Base-by-base conservation (phyloP, 176 grass and related monocot species). In the Aegilops bicornis region DNA sequence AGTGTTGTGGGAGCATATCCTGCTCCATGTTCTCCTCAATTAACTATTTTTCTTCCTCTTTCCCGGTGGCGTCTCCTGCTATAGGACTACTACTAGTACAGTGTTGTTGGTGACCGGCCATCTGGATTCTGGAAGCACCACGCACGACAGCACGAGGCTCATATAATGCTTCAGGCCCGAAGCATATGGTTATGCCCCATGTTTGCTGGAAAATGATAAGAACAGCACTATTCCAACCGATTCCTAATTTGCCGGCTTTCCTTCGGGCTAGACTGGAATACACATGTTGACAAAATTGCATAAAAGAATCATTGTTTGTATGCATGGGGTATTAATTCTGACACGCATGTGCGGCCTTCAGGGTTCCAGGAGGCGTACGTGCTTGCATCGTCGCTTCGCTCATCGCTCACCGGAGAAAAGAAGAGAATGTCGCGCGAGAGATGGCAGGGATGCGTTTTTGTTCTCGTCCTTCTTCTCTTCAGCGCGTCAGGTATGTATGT, bases 401-500 rank as follows among this genome's bases (percentile, higher is more conserved):
- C 27, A 27, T 40, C 35, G 20, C 3, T 48, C 2, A 6, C 43
- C 15, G 13, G 30, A 91, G 35, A 17, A 50, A 16, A 0, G 0
- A 54, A 54, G 0, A 56, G 17, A 59, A 93, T 97, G 95, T 54
- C 73, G 87, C 69, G 5, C 2, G 72, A 78, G 83, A 60, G 82
- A 91, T 87, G 90, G 91, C 83, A 87, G 52, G 85, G 84, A 60
- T 74, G 86, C 75, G 23, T 88, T 35, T 23, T 93, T 22, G 6
- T 91, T 14, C 20, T 95, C 69, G 30, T 73, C 20, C 70, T 88
- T 80, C 12, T 88, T 64, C 80, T 95, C 62, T 85, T 72, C 50
- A 37, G 48, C 56, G 92, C 56, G 24, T 80, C 92, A 91, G 92
- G 95, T 93, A 89, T 72, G 12, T 74, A 23, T 31, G 30, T 31